phyloP scores from a whole-genome alignment of 306 rosid species.

The Vigna unguiculata region DNA sequence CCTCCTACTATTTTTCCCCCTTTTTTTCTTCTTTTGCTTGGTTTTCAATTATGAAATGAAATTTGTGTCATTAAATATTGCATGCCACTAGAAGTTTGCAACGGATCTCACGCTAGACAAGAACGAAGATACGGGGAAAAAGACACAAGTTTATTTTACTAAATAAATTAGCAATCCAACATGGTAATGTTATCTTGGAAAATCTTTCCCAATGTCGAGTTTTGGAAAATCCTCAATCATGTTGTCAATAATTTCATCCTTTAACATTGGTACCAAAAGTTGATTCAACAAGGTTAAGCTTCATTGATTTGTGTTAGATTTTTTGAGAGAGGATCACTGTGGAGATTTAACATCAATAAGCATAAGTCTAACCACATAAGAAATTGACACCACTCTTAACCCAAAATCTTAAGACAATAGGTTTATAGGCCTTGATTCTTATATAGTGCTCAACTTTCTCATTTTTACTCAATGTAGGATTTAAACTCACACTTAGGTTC shows the following conservation, averaged over 20 bases:
- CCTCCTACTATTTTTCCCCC: background rate
- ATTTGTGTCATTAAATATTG: conserved; percentile 30
- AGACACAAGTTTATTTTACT: conserved; percentile 49
- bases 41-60: conserved; percentile 9
- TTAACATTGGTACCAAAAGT: background rate
- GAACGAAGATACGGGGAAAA: conserved; percentile 50
- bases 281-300: background rate
- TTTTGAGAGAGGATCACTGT: too few species aligned
- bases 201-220: conserved; percentile 37
- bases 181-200: conserved; percentile 43
- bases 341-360: too few species aligned
- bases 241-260: background rate
- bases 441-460: too few species aligned
- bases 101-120: conserved; percentile 48
- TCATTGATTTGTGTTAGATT: too few species aligned
- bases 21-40: too few species aligned
- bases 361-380: too few species aligned
- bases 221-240: conserved; percentile 19
- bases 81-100: conserved; percentile 39
- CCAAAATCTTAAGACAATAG: too few species aligned
- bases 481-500: too few species aligned
- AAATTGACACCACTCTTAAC: too few species aligned
- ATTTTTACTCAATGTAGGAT: too few species aligned
- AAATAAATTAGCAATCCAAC: conserved; percentile 41
- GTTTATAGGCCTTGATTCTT: too few species aligned